A percentile compares a stretch with the other conserved stretches of the same genome.
These are phyloP conservation scores for Vigna mungo DNA, from an alignment of 306 rosid genomes.

Conservation along the genomic window DNA sequence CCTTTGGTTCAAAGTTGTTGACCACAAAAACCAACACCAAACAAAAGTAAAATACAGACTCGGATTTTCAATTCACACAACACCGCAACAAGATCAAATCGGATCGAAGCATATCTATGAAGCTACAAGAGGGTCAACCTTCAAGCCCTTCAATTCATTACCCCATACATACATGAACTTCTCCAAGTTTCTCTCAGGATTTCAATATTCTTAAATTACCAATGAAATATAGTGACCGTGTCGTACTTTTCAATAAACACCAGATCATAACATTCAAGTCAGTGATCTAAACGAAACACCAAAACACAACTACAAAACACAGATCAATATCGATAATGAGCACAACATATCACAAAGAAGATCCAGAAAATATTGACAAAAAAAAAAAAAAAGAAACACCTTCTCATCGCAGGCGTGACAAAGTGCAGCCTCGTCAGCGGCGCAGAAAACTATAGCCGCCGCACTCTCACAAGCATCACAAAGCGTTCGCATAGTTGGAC, in stretches of 20 bases:
- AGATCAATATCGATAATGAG: slow-evolving; percentile 11
- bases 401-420: slow-evolving; percentile 93
- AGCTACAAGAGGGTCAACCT: slow-evolving; percentile 11
- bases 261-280: slow-evolving; percentile 14
- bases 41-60: slow-evolving; percentile 11
- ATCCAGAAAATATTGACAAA: background rate
- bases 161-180: background rate
- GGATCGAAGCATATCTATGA: slow-evolving; percentile 18
- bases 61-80: slow-evolving; percentile 29
- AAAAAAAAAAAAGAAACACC: slow-evolving; percentile 44
- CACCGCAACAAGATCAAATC: slow-evolving; percentile 20
- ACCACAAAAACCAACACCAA: slow-evolving; percentile 34
- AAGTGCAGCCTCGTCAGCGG: slow-evolving; percentile 99
- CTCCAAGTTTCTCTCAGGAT: background rate
- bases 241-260: slow-evolving; percentile 14
- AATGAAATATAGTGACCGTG: slow-evolving; percentile 18
- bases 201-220: slow-evolving; percentile 31
- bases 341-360: background rate
- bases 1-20: slow-evolving; percentile 28
- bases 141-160: slow-evolving; percentile 20
- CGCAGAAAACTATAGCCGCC: slow-evolving; percentile 93
- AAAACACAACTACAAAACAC: background rate
- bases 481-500: slow-evolving; percentile 87
- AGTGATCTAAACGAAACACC: slow-evolving; percentile 8
- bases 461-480: slow-evolving; percentile 99